These are phyloP conservation scores for Pestalotiopsis sp. DNA, from an alignment of 2,329 filamentous ascomycete genomes.

Conservation along the genomic window DNA sequence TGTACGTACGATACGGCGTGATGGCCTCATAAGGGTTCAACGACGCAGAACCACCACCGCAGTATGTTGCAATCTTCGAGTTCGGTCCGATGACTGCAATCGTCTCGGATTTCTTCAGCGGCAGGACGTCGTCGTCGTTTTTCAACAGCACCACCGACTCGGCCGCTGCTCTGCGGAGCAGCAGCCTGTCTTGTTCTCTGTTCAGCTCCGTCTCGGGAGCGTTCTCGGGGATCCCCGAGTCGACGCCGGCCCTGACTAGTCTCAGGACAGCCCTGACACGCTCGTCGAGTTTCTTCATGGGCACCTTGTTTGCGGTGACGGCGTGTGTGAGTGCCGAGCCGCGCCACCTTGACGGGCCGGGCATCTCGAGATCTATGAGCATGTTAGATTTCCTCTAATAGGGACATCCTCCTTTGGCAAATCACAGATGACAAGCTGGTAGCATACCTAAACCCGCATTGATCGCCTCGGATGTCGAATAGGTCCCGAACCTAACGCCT, in stretches of 20 bases:
- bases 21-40: constrained; percentile 67
- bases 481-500: constrained; percentile 48
- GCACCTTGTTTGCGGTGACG: constrained; percentile 58
- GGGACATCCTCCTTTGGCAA: too few species aligned
- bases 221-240: constrained; percentile 55
- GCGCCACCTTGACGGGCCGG: constrained; percentile 54
- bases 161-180: constrained; percentile 67
- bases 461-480: constrained; percentile 53
- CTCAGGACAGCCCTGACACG: constrained; percentile 59
- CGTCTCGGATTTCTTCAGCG: constrained; percentile 63
- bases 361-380: constrained; percentile 57
- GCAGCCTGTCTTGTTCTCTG: constrained; percentile 61
- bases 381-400: too few species aligned
- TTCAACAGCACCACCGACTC: constrained; percentile 76
- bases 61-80: constrained; percentile 57
- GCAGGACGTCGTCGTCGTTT: constrained; percentile 69
- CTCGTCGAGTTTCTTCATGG: constrained; percentile 56
- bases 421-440: too few species aligned
- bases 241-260: constrained; percentile 58
- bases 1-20: constrained; percentile 55
- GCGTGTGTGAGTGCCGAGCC: constrained; percentile 53
- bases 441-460: constrained; percentile 48
- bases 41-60: constrained; percentile 69
- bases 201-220: constrained; percentile 57
- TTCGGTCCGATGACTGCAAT: constrained; percentile 61